phyloP scores from a whole-genome alignment of 495 filamentous ascomycete species.

The Amphirosellinia nigrospora region DNA sequence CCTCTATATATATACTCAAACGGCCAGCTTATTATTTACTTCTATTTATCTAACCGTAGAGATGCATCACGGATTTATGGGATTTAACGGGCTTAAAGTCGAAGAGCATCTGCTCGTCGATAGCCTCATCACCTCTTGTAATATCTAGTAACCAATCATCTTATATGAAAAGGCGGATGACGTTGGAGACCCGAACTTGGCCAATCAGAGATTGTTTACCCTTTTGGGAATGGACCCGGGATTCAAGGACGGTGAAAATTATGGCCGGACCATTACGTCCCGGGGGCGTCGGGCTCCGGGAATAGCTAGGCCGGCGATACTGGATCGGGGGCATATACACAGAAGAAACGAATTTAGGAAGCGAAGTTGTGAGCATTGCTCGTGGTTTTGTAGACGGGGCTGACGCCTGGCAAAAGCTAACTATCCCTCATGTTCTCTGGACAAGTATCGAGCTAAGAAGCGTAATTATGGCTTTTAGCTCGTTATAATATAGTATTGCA shows the following conservation, averaged over 20 bases:
- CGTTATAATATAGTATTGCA: neutral
- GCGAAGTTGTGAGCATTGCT: too few relatives aligned
- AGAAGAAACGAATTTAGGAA: neutral
- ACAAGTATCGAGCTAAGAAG: neutral
- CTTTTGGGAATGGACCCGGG: constrained; percentile 1
- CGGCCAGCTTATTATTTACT: neutral
- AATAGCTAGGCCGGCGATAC: neutral
- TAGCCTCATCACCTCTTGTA: neutral
- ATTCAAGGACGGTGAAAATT: neutral
- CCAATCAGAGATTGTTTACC: constrained; percentile 21
- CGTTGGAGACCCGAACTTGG: neutral
- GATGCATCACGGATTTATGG: constrained; percentile 9
- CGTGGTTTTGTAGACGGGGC: too few relatives aligned
- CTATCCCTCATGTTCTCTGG: neutral
- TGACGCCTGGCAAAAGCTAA: neutral
- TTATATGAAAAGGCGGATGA: constrained; percentile 15
- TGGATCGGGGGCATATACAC: neutral
- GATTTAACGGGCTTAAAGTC: constrained; percentile 20
- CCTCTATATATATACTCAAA: constrained; percentile 17
- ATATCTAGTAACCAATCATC: constrained; percentile 12
- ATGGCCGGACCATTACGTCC: neutral
- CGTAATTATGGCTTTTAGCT: neutral
- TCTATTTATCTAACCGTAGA: neutral
- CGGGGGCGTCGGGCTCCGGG: constrained; percentile 8
- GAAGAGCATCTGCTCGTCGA: neutral